Percentiles rank a stretch among this genome's conserved stretches.
Conservation (phyloP, 495 filamentous ascomycete species). For the Talaromyces wortmannii region DNA sequence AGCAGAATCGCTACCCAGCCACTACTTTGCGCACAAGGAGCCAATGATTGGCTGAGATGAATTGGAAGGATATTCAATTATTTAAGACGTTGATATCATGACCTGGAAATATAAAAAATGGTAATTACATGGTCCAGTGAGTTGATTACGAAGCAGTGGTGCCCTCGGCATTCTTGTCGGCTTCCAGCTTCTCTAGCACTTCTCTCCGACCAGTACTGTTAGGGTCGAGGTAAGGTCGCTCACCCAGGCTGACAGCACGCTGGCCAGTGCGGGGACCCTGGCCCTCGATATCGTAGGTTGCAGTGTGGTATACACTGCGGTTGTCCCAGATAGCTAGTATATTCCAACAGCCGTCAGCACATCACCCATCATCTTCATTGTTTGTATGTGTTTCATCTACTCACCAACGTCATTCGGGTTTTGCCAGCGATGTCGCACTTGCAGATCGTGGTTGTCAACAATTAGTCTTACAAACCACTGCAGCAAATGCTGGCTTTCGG, state of each 20-base stretch:
- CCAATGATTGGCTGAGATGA: too few species aligned
- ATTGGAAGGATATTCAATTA: too few species aligned
- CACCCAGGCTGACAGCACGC: constrained; percentile 56
- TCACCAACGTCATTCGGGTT: constrained; percentile 9
- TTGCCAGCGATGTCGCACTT: constrained; percentile 15
- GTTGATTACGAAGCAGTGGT: not conserved
- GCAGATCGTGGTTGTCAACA: constrained; percentile 54
- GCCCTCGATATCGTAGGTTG: constrained; percentile 58
- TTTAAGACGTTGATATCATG: too few species aligned
- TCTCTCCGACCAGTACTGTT: constrained; percentile 35
- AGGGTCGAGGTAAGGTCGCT: constrained; percentile 57
- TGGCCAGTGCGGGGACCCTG: constrained; percentile 53
- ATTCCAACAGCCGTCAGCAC: not conserved
- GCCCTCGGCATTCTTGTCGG: not conserved
- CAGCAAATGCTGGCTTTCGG: constrained; percentile 48
- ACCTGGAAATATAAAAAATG: too few species aligned
- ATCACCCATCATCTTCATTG: too few species aligned
- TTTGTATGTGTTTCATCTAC: not conserved
- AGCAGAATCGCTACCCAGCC: too few species aligned
- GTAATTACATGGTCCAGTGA: too few species aligned
- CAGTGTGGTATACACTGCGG: constrained; percentile 59
- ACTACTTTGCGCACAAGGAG: too few species aligned
- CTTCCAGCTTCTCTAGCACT: not conserved
- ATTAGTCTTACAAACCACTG: constrained; percentile 51
- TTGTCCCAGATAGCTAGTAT: constrained; percentile 62